Percentiles rank a stretch among this genome's conserved stretches.
Evolutionary conservation across 345 rosid species (phyloP).

Genomic region (Populus tremula): DNA sequence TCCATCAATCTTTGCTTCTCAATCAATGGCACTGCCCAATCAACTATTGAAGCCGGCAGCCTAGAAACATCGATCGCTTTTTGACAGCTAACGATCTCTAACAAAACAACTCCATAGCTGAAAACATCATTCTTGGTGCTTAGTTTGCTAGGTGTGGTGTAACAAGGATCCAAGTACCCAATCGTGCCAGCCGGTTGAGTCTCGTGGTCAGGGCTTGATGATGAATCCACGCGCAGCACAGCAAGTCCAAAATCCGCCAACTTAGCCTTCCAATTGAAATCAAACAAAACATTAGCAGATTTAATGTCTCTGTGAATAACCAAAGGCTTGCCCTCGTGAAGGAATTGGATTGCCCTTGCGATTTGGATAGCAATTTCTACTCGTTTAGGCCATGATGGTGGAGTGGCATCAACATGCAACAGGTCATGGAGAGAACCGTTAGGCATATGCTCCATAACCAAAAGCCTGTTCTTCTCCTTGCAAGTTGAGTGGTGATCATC

Average conservation of each 20-base stretch:
- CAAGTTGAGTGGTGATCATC: neutral
- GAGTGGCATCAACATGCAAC: slow-evolving; percentile 39
- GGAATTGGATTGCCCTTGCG: slow-evolving; percentile 56
- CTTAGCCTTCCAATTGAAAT: slow-evolving; percentile 51
- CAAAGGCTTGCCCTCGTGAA: slow-evolving; percentile 40
- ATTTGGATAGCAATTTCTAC: slow-evolving; percentile 55
- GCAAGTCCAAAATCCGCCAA: slow-evolving; percentile 73
- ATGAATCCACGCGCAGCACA: slow-evolving; percentile 15
- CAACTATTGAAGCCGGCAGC: slow-evolving; percentile 50
- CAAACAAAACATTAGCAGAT: slow-evolving; percentile 62
- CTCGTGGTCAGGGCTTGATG: slow-evolving; percentile 5
- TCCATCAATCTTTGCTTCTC: slow-evolving; percentile 23
- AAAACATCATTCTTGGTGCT: slow-evolving; percentile 60
- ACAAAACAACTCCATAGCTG: slow-evolving; percentile 61
- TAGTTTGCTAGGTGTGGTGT: slow-evolving; percentile 48
- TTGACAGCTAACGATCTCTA: slow-evolving; percentile 66
- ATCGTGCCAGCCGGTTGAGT: slow-evolving; percentile 65
- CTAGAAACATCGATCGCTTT: slow-evolving; percentile 55
- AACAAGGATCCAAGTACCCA: slow-evolving; percentile 72
- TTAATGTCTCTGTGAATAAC: slow-evolving; percentile 76
- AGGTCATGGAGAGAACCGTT: slow-evolving; percentile 61
- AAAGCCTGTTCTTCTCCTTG: slow-evolving; percentile 26
- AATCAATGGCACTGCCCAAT: slow-evolving; percentile 64
- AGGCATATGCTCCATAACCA: slow-evolving; percentile 80
- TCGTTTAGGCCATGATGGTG: slow-evolving; percentile 53